These are phyloP conservation scores for Darksidea phi DNA, from an alignment of 495 filamentous ascomycete species.

Conservation along the genomic window DNA sequence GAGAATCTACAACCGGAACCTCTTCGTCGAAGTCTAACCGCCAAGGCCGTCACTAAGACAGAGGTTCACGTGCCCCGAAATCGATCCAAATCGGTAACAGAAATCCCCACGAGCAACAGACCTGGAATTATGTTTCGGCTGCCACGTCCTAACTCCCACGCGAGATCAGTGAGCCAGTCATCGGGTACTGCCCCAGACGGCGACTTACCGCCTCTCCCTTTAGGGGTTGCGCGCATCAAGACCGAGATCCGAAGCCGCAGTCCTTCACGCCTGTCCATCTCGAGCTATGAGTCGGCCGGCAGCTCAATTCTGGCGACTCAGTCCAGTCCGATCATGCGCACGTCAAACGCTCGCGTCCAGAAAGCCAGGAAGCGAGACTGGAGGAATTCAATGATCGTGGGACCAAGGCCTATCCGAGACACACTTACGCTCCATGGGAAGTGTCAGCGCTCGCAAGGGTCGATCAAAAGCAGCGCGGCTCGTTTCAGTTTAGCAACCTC, in stretches of 20 bases:
- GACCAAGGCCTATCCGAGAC: slow-evolving; percentile 22
- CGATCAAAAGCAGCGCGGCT: slow-evolving; percentile 26
- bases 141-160: slow-evolving; percentile 11
- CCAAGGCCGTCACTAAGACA: slow-evolving; percentile 10
- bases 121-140: background rate
- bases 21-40: slow-evolving; percentile 16
- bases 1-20: background rate
- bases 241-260: too few species aligned
- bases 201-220: slow-evolving; percentile 23
- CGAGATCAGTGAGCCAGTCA: slow-evolving; percentile 25
- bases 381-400: slow-evolving; percentile 17
- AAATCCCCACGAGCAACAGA: slow-evolving; percentile 14
- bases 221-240: slow-evolving; percentile 22
- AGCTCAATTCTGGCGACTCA: slow-evolving; percentile 31
- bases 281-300: slow-evolving; percentile 25
- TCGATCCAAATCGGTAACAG: slow-evolving; percentile 25
- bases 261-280: slow-evolving; percentile 27
- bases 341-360: slow-evolving; percentile 3
- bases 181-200: slow-evolving; percentile 27
- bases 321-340: slow-evolving; percentile 18
- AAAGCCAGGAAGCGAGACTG: slow-evolving; percentile 18
- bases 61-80: slow-evolving; percentile 11
- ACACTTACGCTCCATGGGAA: too few species aligned
- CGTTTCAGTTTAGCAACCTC: slow-evolving; percentile 9
- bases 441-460: slow-evolving; percentile 10